Percentiles rank a stretch among this genome's conserved stretches.
Evolutionary conservation across 2,329 filamentous ascomycete genomes (phyloP).

Genomic region (Rhynchosporium graminicola): DNA sequence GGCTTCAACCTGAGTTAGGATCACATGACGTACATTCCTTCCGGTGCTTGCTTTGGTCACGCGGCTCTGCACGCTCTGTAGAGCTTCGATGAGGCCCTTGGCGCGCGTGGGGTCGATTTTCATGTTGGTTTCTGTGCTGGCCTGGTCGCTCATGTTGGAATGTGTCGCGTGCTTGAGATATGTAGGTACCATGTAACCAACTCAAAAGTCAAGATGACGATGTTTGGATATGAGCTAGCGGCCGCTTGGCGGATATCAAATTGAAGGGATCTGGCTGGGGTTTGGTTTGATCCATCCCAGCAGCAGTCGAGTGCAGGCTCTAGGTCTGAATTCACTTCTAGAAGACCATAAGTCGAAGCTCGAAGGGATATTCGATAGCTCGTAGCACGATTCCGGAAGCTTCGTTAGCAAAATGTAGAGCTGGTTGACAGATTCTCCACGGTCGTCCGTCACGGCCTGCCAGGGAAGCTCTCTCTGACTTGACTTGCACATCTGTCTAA

Average conservation of each 20-base stretch:
- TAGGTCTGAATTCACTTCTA: too few relatives aligned
- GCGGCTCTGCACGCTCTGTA: slow-evolving; percentile 60
- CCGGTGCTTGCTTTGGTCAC: slow-evolving; percentile 55
- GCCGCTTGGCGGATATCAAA: neutral
- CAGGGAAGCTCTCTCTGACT: too few relatives aligned
- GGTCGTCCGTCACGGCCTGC: too few relatives aligned
- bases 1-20: neutral
- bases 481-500: too few relatives aligned
- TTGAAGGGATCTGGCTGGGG: too few relatives aligned
- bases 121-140: slow-evolving; percentile 46
- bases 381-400: too few relatives aligned
- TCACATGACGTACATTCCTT: slow-evolving; percentile 51
- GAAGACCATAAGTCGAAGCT: too few relatives aligned
- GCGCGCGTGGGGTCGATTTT: slow-evolving; percentile 63
- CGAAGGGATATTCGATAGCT: too few relatives aligned
- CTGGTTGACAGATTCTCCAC: too few relatives aligned
- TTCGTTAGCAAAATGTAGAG: too few relatives aligned
- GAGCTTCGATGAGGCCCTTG: slow-evolving; percentile 61
- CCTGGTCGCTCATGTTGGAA: slow-evolving; percentile 1
- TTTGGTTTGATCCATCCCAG: too few relatives aligned
- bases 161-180: slow-evolving; percentile 5
- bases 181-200: neutral
- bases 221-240: neutral
- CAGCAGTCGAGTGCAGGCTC: too few relatives aligned
- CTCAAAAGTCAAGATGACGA: neutral